Evolutionary conservation across 805 yeast species (phyloP).

Genomic region (Sugiyamaella marilandica): DNA sequence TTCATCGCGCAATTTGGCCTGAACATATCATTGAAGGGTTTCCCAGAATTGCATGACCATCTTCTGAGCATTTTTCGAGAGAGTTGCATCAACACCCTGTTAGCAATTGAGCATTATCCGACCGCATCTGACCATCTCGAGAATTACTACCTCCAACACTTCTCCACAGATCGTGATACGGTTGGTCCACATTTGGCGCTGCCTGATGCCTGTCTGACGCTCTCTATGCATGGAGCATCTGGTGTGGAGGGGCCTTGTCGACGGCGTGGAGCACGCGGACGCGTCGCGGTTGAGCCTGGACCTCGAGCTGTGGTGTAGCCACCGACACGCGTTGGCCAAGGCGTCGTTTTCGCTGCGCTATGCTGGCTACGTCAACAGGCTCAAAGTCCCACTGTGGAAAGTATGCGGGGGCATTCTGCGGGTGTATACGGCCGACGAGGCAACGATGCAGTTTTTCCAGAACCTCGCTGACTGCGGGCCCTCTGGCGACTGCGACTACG

Average conservation of each 20-base stretch:
- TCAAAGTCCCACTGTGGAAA: conserved; percentile 16
- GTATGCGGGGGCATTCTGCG: conserved; percentile 14
- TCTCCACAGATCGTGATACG: no score
- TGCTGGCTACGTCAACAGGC: conserved; percentile 13
- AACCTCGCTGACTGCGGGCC: conserved; percentile 6
- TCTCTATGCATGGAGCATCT: background rate
- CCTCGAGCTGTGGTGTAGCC: conserved; percentile 12
- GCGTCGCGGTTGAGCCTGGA: conserved; percentile 1
- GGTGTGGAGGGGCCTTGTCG: background rate
- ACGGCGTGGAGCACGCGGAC: background rate
- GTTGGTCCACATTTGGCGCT: no score
- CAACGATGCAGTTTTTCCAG: conserved; percentile 13
- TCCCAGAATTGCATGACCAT: no score
- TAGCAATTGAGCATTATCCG: no score
- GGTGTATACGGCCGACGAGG: conserved; percentile 5
- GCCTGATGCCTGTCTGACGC: no score
- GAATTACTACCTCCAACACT: no score
- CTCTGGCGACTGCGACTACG: background rate
- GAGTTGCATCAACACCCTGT: no score
- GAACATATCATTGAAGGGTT: no score
- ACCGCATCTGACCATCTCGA: no score
- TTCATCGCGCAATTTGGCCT: no score
- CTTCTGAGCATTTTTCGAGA: no score
- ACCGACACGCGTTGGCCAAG: conserved; percentile 5
- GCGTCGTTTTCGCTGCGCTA: background rate